Base-by-base conservation (phyloP, 495 filamentous ascomycete genomes). In the Lepidopterella palustris region DNA sequence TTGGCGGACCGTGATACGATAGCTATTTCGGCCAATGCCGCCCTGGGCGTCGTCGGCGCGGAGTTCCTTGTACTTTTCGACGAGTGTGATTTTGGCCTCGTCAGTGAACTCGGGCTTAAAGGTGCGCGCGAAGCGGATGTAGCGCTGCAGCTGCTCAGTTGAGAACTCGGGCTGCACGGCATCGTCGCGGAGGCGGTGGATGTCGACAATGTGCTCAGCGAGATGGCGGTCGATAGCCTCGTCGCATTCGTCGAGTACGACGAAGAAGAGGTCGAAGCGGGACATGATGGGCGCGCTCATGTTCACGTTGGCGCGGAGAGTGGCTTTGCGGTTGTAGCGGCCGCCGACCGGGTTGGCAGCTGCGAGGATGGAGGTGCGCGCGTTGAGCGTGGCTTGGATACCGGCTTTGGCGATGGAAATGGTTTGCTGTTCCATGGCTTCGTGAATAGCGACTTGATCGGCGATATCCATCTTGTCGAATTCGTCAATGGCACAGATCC, bases 361-460 rank as follows among this genome's bases (percentile, higher is more conserved):
- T 1, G 93, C 93, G 25, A 99, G 85, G 70, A 99, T 99, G 13
- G 85, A 90, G 3, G 93, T 97, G 26, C 93, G 79, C 0, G 93
- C 93, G 66, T 97, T 99, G 40, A 99, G 84, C 0, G 93, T 99
- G 2, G 93, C 95, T 71, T 99, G 93, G 61, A 99, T 99, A 68
- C 93, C 93, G 3, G 93, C 93, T 70, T 99, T 99, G 59, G 93
- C 93, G 71, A 99, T 99, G 21, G 92, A 97, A 65, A 99, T 99
- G 20, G 93, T 99, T 77, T 99, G 93, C 76, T 99, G 93, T 81
- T 99, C 93, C 93, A 99, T 99, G 55, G 95, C 95, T 82, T 99
- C 93, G 82, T 99, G 93, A 73, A 99, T 97, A 62, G 93, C 93
- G 48, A 99, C 93, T 77, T 99, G 93, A 74, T 99, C 93, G 49